These are phyloP conservation scores for Leccinum fallax DNA, from an alignment of 1,284 basidiomycete species.

Conservation along the genomic window DNA sequence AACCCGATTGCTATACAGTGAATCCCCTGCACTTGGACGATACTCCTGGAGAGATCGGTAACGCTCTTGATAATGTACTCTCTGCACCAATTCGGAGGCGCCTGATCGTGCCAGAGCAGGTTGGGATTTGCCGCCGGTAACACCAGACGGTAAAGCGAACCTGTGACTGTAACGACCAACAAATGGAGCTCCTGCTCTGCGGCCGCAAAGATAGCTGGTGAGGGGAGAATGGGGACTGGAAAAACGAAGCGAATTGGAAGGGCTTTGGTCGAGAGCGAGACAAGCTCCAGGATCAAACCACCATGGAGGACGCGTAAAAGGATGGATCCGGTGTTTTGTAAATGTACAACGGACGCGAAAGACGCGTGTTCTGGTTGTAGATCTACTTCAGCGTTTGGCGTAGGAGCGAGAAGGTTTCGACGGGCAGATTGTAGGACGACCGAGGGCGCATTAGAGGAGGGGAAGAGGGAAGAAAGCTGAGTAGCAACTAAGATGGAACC, in stretches of 20 bases:
- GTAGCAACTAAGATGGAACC: constrained; percentile 56
- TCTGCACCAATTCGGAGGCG: constrained; percentile 58
- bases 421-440: constrained; percentile 60
- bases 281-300: constrained; percentile 75
- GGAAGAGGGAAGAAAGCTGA: constrained; percentile 65
- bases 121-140: constrained; percentile 59
- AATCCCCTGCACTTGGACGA: constrained; percentile 73
- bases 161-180: constrained; percentile 65
- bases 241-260: constrained; percentile 77
- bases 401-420: constrained; percentile 51
- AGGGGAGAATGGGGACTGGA: constrained; percentile 68
- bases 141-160: constrained; percentile 77
- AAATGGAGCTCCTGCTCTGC: constrained; percentile 68
- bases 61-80: constrained; percentile 67
- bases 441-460: constrained; percentile 51
- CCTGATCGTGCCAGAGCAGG: constrained; percentile 60
- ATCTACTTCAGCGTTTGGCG: constrained; percentile 48
- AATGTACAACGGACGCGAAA: constrained; percentile 60
- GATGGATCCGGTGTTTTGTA: constrained; percentile 64
- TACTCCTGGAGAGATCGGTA: constrained; percentile 45
- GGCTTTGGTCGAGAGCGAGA: constrained; percentile 65
- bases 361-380: constrained; percentile 75
- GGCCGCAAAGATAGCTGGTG: constrained; percentile 66
- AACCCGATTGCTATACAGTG: constrained; percentile 70
- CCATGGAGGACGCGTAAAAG: constrained; percentile 77